Base-by-base conservation (phyloP, 73 alveolate genomes). In the Loxodes magnus region DNA sequence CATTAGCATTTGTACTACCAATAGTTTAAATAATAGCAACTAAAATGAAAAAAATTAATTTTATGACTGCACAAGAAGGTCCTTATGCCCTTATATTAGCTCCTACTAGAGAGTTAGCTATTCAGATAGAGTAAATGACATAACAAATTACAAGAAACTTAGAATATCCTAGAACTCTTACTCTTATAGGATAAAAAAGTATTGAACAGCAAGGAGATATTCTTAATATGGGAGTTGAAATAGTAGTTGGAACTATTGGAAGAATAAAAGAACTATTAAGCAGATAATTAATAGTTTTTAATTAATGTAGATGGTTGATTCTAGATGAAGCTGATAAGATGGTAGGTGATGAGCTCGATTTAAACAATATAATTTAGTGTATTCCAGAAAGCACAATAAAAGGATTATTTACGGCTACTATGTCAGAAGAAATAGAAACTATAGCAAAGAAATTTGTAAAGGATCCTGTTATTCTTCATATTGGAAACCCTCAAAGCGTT, bases 271-370 rank as follows among this genome's bases (percentile, higher is more conserved):
- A 60, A 66, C 27, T 19, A 43, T n/a, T 21, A 35, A 38, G 24
- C 49, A 53, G 35, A 55, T 52, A 20, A 36, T 17, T 12, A 31
- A 56, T 1, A 52, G 25, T 23, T 66, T 72, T 24, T 26, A 41
- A 23, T 24, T 29, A 34, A 29, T 62, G 4, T 64, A 72, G 35
- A 36, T 19, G 19, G 21, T 84, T 2, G n/a, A 71, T 84, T 4
- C 35, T 84, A 21, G 96, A 84, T 43, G 96, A 84, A 52, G 89
- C 96, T 7, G 96, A 80, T 58, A 90, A 84, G 27, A 58, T 84
- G 64, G 93, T 86, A 5, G 65, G 48, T 6, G 4, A 37, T 6
- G 51, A 44, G 0, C 67, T 55, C 25, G 67, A 73, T 16, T 65
- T 76, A 21, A 63, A 57, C 49, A 68, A 81, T 22, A 57, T 73